Percentiles rank a stretch among this genome's conserved stretches.
These are phyloP conservation scores for Oxyria digyna DNA, from an alignment of 148 eudicot genomes.

Conservation along the genomic window DNA sequence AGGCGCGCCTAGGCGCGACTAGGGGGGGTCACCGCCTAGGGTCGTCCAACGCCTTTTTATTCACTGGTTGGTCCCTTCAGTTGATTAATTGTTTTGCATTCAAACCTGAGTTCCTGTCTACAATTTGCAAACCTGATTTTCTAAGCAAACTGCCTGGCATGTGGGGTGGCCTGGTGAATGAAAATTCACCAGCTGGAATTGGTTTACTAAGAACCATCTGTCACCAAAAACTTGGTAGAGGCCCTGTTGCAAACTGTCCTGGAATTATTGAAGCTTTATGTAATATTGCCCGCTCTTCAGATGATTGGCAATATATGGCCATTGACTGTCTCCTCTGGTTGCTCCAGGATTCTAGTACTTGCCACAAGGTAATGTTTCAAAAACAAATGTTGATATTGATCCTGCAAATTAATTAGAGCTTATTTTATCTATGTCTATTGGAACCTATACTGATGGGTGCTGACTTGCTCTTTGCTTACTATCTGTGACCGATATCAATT, in stretches of 20 bases:
- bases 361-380: conserved; percentile 57
- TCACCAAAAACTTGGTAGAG: conserved; percentile 85
- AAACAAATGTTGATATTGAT: background rate
- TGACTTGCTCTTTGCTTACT: too few relatives aligned
- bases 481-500: too few relatives aligned
- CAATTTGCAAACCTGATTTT: conserved; percentile 80
- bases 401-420: too few relatives aligned
- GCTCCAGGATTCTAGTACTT: conserved; percentile 87
- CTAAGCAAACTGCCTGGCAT: conserved; percentile 70
- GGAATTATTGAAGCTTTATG: conserved; percentile 77
- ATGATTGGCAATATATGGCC: conserved; percentile 99
- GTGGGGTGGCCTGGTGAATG: conserved; percentile 99
- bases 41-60: too few relatives aligned
- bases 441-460: too few relatives aligned
- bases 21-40: too few relatives aligned
- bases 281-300: conserved; percentile 93
- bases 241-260: conserved; percentile 80
- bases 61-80: conserved; percentile 99
- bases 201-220: conserved; percentile 86
- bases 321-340: conserved; percentile 93
- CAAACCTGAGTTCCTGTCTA: conserved; percentile 68
- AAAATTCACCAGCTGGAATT: conserved; percentile 92
- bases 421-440: too few relatives aligned
- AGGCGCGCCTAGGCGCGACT: too few relatives aligned
- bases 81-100: conserved; percentile 92